A percentile compares a stretch with the other conserved stretches of the same genome.
phyloP scores from a whole-genome alignment of 2,329 filamentous ascomycete species.

The Claviceps quebecensis region DNA sequence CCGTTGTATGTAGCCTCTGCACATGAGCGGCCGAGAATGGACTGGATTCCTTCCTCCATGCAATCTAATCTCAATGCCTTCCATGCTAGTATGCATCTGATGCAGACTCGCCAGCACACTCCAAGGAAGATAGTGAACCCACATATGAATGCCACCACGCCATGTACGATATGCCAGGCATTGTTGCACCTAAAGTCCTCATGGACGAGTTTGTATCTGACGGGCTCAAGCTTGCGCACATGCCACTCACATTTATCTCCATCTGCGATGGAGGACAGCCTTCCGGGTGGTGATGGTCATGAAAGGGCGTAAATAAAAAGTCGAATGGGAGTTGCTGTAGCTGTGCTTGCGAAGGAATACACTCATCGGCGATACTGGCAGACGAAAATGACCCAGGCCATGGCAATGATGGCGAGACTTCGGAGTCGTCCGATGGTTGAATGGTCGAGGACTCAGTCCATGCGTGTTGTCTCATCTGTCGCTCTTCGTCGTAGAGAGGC shows the following conservation, averaged over 20 bases:
- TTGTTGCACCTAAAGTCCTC: neutral
- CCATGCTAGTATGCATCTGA: neutral
- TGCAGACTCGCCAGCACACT: neutral
- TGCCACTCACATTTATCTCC: neutral
- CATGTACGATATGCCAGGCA: conserved; percentile 3
- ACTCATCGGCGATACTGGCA: neutral
- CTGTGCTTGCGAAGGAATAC: neutral
- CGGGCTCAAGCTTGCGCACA: neutral
- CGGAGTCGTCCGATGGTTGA: neutral
- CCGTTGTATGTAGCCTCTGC: neutral
- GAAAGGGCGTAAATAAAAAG: neutral
- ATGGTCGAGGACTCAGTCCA: neutral
- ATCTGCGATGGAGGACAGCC: neutral
- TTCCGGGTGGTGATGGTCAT: neutral
- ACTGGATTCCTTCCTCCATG: neutral
- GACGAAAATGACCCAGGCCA: neutral
- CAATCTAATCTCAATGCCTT: neutral
- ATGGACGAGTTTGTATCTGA: neutral
- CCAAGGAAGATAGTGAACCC: neutral
- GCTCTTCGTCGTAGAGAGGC: conserved; percentile 4
- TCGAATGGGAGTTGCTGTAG: neutral
- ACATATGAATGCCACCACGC: conserved; percentile 5
- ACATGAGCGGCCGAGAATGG: neutral
- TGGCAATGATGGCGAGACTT: neutral
- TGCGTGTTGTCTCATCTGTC: neutral